These are phyloP conservation scores for Mycogone perniciosa DNA, from an alignment of 2,329 filamentous ascomycete species.

Conservation along the genomic window DNA sequence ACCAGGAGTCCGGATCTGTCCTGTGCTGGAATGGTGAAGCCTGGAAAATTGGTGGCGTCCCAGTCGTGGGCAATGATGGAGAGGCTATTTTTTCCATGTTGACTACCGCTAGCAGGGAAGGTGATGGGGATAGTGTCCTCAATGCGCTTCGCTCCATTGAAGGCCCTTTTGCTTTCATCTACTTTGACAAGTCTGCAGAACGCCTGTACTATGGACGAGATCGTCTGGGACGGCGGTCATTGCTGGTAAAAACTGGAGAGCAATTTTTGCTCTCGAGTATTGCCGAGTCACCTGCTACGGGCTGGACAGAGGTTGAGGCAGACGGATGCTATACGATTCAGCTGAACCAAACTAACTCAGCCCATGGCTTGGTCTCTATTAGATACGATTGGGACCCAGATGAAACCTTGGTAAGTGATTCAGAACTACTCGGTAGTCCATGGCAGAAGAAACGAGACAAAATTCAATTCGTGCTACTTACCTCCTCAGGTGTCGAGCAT, in stretches of 20 bases:
- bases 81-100: slow-evolving; percentile 60
- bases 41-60: slow-evolving; percentile 61
- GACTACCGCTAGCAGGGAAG: slow-evolving; percentile 32
- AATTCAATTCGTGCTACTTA: slow-evolving; percentile 34
- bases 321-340: slow-evolving; percentile 71
- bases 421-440: background rate
- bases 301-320: slow-evolving; percentile 77
- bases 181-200: slow-evolving; percentile 57
- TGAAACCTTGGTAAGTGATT: slow-evolving; percentile 40
- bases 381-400: slow-evolving; percentile 28
- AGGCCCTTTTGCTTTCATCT: slow-evolving; percentile 88
- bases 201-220: slow-evolving; percentile 80
- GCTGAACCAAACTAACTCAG: slow-evolving; percentile 29
- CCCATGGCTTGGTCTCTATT: slow-evolving; percentile 12
- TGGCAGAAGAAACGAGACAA: background rate
- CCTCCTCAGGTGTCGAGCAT: slow-evolving; percentile 46
- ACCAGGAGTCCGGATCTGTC: slow-evolving; percentile 50
- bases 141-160: slow-evolving; percentile 55
- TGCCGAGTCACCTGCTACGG: slow-evolving; percentile 43
- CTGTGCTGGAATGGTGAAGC: slow-evolving; percentile 98
- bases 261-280: slow-evolving; percentile 64
- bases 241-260: slow-evolving; percentile 53
- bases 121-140: slow-evolving; percentile 31
- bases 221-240: slow-evolving; percentile 76
- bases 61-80: slow-evolving; percentile 72